Percentiles rank a stretch among this genome's conserved stretches.
Evolutionary conservation across 2,329 filamentous ascomycete genomes (phyloP).

Genomic region (Paecilomyces fulvus): DNA sequence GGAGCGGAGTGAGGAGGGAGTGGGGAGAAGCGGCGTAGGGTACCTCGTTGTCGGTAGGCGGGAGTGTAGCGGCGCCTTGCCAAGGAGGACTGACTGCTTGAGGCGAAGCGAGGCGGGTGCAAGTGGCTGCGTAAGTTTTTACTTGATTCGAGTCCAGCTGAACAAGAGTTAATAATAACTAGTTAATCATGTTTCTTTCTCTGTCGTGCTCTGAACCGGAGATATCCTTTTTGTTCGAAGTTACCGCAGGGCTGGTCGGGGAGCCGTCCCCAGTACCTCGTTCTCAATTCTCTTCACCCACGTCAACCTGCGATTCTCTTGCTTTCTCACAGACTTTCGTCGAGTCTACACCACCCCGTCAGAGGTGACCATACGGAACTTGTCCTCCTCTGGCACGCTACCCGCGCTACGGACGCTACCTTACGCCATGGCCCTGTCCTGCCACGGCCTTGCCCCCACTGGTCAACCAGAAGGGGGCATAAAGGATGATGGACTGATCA

Average conservation of each 20-base stretch:
- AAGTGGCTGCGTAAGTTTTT: neutral
- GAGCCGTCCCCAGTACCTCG: too few species aligned
- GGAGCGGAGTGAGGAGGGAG: neutral
- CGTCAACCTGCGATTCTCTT: neutral
- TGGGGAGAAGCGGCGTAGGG: neutral
- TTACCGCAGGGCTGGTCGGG: too few species aligned
- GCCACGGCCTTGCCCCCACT: neutral
- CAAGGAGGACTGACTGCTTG: neutral
- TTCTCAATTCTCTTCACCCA: neutral
- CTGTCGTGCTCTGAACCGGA: neutral
- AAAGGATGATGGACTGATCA: neutral
- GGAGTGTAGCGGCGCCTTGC: neutral
- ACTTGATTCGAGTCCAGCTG: neutral
- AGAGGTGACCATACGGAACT: neutral
- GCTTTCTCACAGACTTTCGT: neutral
- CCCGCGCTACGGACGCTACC: conserved; percentile 1
- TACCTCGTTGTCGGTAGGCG: conserved; percentile 1
- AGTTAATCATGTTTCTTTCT: neutral
- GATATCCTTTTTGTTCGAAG: neutral
- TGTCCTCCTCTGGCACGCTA: neutral
- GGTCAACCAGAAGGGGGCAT: neutral
- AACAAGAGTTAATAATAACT: neutral
- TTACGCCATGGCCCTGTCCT: neutral
- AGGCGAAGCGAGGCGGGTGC: conserved; percentile 1
- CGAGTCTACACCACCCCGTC: neutral